Evolutionary conservation across 805 yeast genomes (phyloP).

Genomic region (Nematodospora valgi): DNA sequence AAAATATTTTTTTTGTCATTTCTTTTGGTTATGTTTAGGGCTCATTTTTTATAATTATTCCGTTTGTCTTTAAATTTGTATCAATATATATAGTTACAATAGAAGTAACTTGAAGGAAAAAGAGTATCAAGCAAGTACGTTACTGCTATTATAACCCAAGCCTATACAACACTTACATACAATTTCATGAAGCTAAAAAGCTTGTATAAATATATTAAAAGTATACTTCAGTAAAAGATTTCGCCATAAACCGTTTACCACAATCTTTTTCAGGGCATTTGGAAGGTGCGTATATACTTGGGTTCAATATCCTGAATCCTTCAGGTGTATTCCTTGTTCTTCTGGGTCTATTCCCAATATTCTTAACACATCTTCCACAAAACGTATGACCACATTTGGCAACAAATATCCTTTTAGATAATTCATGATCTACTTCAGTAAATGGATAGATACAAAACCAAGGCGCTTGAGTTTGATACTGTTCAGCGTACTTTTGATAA

Average conservation of each 20-base stretch:
- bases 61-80: background rate
- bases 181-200: background rate
- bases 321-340: slow-evolving; percentile 14
- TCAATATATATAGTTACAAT: too few relatives aligned
- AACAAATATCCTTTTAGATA: slow-evolving; percentile 64
- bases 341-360: slow-evolving; percentile 48
- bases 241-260: slow-evolving; percentile 38
- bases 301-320: slow-evolving; percentile 27
- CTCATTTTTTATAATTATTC: background rate
- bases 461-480: slow-evolving; percentile 51
- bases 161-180: too few relatives aligned
- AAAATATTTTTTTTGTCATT: background rate
- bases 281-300: slow-evolving; percentile 49
- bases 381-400: slow-evolving; percentile 79
- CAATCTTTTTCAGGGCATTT: slow-evolving; percentile 58
- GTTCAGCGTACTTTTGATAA: slow-evolving; percentile 20
- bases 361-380: slow-evolving; percentile 80
- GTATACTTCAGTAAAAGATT: slow-evolving; percentile 52
- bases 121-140: too few relatives aligned
- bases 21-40: background rate
- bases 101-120: too few relatives aligned
- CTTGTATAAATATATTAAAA: slow-evolving; percentile 6
- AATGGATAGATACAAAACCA: slow-evolving; percentile 53
- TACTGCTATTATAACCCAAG: too few relatives aligned
- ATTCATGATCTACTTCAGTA: slow-evolving; percentile 52